Conservation (phyloP, 257 asterid genomes). For the Solanum chaucha region DNA sequence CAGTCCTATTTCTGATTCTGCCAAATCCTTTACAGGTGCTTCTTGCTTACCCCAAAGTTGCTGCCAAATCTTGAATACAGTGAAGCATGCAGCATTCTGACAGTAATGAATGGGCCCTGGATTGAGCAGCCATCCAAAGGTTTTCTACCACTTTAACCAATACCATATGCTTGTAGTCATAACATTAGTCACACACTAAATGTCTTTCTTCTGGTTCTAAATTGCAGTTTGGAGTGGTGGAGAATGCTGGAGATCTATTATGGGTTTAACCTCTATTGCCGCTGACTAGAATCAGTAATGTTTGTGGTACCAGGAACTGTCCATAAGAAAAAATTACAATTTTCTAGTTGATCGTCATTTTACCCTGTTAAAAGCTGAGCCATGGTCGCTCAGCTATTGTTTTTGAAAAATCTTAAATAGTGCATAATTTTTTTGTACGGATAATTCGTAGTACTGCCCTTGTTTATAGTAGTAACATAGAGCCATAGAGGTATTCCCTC, state of each 20-base stretch:
- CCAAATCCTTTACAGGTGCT: constrained; percentile 48
- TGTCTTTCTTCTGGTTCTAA: background rate
- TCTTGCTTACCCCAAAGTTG: constrained; percentile 86
- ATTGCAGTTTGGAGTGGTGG: constrained; percentile 82
- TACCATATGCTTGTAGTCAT: background rate
- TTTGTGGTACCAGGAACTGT: background rate
- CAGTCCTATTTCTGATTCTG: background rate
- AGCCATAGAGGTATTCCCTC: background rate
- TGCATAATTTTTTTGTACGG: background rate
- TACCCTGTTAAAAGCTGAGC: background rate
- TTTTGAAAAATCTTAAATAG: background rate
- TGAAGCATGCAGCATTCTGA: constrained; percentile 66
- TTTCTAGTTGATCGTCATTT: background rate
- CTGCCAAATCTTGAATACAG: constrained; percentile 75
- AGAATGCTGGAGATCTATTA: constrained; percentile 48
- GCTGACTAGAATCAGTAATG: constrained; percentile 1
- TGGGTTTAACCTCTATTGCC: constrained; percentile 9
- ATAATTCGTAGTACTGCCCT: background rate
- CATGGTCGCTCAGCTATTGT: background rate
- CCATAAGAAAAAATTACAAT: background rate
- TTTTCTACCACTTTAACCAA: constrained; percentile 3
- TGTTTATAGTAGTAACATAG: background rate
- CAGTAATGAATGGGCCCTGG: constrained; percentile 94
- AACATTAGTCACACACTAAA: background rate
- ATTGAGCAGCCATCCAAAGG: constrained; percentile 88